Conservation (phyloP, 306 rosid species). For the Vachellia pachyceras region DNA sequence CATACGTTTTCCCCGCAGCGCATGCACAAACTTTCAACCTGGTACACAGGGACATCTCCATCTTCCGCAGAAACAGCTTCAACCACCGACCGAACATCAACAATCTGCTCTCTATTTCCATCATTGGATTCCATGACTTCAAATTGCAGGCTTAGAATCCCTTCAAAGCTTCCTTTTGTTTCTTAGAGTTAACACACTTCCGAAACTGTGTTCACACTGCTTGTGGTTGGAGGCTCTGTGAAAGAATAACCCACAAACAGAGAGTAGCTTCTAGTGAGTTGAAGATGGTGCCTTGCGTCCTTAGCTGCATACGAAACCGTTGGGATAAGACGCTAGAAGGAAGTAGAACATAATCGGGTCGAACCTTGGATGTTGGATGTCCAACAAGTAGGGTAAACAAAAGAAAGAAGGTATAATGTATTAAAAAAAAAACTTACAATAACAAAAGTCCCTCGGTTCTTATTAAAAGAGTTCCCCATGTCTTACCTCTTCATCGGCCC, state of each 20-base stretch:
- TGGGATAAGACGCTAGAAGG: slow-evolving; percentile 9
- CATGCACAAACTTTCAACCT: slow-evolving; percentile 91
- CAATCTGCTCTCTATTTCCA: slow-evolving; percentile 49
- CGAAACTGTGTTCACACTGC: neutral
- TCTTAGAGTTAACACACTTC: neutral
- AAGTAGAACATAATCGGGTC: neutral
- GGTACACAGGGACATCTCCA: slow-evolving; percentile 69
- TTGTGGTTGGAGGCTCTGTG: neutral
- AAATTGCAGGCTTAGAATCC: neutral
- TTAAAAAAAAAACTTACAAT: neutral
- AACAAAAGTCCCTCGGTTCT: no score
- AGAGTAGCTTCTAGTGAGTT: neutral
- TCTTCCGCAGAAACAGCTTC: slow-evolving; percentile 79
- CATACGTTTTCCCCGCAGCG: slow-evolving; percentile 79
- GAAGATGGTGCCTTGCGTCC: neutral
- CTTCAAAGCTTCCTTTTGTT: neutral
- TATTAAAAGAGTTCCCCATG: no score
- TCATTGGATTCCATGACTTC: slow-evolving; percentile 38
- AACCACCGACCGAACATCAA: slow-evolving; percentile 82
- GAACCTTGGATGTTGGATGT: neutral
- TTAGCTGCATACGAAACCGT: neutral
- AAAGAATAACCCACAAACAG: neutral
- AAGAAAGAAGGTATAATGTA: no score
- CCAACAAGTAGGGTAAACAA: neutral
- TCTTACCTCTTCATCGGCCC: no score